Evolutionary conservation across 345 rosid species (phyloP), one percentile per base, ranked within the genome.

Genomic region (Hibiscus trionum): DNA sequence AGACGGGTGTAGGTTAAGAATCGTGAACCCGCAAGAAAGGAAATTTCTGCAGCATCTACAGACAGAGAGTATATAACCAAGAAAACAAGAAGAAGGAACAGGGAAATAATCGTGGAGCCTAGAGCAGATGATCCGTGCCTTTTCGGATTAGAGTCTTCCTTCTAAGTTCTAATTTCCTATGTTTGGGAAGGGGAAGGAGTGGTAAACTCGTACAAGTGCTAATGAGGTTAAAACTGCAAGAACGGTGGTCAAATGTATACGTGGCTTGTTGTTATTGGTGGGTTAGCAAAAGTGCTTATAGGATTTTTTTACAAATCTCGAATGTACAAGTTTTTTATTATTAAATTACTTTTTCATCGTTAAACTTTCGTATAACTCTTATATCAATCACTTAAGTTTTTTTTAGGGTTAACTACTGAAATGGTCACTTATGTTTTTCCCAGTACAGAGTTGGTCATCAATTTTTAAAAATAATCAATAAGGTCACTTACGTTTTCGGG

Each of bases 1-100:
- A 62, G 75, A 72, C 29, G 68, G 85, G 87, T 76, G 79, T 79
- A 82, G 86, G 90, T 82, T 75, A 85, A 72, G 90, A 80, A 85
- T 87, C 82, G 84, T 73, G 84, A 78, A 80, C 69, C 53, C 31
- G 50, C 75, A 78, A 71, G 69, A 55, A 61, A 61, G 17, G 24
- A 26, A 78, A 73, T 17, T 74, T 78, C 24, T 11, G 9, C 68
- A 70, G 82, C 82, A 80, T 78, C 77, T 42, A 71, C 63, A 72
- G 71, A 83, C 73, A 10, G 49, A 12, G 63, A 75, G 10, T 21
- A 56, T 12, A 56, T 56, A 56, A 56, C 29, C 14, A 56, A 17
- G 12, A 29, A 24, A 49, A 6, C 12, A 64, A 64, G 24, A 49
- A 3, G n/a, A 47, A 66, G 49, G 77, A 37, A 63, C 62, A 77